These are phyloP conservation scores for Sugiyamaella pinicola DNA, from an alignment of 1,139 yeast genomes.

Conservation along the genomic window DNA sequence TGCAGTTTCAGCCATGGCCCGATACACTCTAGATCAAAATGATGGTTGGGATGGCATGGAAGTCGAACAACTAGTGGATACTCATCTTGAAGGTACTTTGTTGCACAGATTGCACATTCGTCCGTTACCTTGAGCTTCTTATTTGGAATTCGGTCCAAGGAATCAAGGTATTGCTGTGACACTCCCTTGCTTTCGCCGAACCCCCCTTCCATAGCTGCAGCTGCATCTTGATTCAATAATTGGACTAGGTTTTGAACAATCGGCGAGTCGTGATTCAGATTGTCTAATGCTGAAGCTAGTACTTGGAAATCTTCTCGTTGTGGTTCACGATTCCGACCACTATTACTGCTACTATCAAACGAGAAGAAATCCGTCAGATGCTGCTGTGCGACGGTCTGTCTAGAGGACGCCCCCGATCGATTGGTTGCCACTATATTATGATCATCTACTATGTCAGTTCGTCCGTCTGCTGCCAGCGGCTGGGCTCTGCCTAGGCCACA, in stretches of 20 bases:
- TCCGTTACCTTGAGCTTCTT: constrained; percentile 52
- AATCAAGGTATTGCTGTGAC: constrained; percentile 68
- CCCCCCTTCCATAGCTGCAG: background rate
- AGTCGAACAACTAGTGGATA: constrained; percentile 79
- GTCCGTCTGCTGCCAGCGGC: constrained; percentile 7
- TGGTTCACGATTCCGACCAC: constrained; percentile 13
- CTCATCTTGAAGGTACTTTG: constrained; percentile 66
- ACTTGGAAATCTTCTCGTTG: constrained; percentile 24
- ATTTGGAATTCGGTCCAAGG: constrained; percentile 68
- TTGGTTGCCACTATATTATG: constrained; percentile 17
- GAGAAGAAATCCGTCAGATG: constrained; percentile 31
- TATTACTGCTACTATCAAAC: constrained; percentile 13
- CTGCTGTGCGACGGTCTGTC: constrained; percentile 25
- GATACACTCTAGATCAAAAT: constrained; percentile 85
- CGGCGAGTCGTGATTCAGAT: constrained; percentile 28
- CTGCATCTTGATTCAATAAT: constrained; percentile 29
- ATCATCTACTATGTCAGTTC: constrained; percentile 15
- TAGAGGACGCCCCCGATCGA: constrained; percentile 2
- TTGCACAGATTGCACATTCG: constrained; percentile 83
- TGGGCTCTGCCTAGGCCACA: constrained; percentile 5
- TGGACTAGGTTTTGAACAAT: constrained; percentile 28
- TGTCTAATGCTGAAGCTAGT: constrained; percentile 27
- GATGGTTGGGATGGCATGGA: constrained; percentile 73
- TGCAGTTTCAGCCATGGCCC: constrained; percentile 85
- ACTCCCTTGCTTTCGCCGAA: constrained; percentile 54